Conservation (phyloP, 2,329 filamentous ascomycete genomes). For the Thermoascus crustaceus region DNA sequence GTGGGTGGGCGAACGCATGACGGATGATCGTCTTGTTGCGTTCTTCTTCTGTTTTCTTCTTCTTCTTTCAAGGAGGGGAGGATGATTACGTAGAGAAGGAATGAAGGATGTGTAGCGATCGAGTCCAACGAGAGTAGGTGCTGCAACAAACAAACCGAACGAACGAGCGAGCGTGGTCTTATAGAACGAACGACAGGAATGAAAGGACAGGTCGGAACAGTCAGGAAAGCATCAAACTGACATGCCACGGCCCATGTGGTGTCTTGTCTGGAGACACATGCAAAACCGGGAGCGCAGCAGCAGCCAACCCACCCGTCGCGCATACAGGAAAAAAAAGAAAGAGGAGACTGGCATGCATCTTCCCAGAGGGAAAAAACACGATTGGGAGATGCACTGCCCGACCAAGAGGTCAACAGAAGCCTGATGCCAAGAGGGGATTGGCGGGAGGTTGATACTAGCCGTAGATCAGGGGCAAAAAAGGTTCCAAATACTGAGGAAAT, state of each 20-base stretch:
- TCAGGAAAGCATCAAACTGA: neutral
- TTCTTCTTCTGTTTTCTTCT: no score
- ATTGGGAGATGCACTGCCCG: neutral
- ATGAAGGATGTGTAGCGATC: no score
- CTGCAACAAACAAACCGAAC: no score
- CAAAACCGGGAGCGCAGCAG: neutral
- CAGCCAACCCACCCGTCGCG: neutral
- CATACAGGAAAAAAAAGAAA: neutral
- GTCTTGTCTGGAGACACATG: neutral
- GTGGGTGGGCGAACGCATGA: no score
- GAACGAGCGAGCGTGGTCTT: neutral
- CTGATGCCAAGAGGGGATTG: slow-evolving; percentile 1
- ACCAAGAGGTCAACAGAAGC: neutral
- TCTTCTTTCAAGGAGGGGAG: no score
- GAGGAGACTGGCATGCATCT: neutral
- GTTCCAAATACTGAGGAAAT: neutral
- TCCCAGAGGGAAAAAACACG: neutral
- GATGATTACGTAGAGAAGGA: no score
- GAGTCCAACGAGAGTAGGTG: no score
- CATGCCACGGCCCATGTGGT: neutral
- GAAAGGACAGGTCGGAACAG: neutral
- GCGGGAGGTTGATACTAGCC: neutral
- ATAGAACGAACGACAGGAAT: neutral
- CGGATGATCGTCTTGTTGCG: no score
- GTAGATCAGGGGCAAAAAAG: slow-evolving; percentile 1